Base-by-base conservation (phyloP, 2,329 filamentous ascomycete species). In the Monosporascus sp. region DNA sequence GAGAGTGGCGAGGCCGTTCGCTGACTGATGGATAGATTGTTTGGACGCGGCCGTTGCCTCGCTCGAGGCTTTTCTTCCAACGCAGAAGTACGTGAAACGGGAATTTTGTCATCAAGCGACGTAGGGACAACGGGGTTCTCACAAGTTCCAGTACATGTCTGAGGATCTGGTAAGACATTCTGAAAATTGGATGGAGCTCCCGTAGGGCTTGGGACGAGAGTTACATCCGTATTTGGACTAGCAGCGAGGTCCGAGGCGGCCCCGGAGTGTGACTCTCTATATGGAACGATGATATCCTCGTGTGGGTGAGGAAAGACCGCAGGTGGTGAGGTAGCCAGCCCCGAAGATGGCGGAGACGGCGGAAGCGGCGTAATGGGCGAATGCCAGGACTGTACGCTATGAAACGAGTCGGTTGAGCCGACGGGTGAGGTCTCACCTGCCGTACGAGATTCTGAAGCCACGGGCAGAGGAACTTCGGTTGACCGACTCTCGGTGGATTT, bases 1-100 rank as follows among this genome's bases (percentile, higher is more conserved):
- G 88, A 87, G 56, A 91, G 76, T 0, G 87, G 86, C 0, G 87
- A 87, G 7, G 88, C 73, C 8, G 80, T 79, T 38, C 82, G 79
- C 53, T 78, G 76, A 53, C 77, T 74, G 2, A 76, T 73, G 45
- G 78, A 79, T 37, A 79, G 72, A 57, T 70, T 76, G 52, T 68
- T 70, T 16, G 78, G 76, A 7, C 81, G 84, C 2, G 80, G 77
- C 24, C 84, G 80, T 47, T 82, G 74, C 47, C 79, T 77, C 47
- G 78, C 58, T 65, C 77, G 55, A 57, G 71, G 57, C 67, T 69
- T 65, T 69, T 72, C 58, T 63, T 60, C 60, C 59, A 68, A 49
- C 55, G 69, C 53, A 56, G 69, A 61, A 26, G 68, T 58, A 19
- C 48, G 55, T 45, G 61, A 55, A 22, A 24, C 19, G 4, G 40